Evolutionary conservation across 116 monocot species (phyloP), one percentile per base, ranked within the genome.

Genomic region (Cymodocea nodosa): DNA sequence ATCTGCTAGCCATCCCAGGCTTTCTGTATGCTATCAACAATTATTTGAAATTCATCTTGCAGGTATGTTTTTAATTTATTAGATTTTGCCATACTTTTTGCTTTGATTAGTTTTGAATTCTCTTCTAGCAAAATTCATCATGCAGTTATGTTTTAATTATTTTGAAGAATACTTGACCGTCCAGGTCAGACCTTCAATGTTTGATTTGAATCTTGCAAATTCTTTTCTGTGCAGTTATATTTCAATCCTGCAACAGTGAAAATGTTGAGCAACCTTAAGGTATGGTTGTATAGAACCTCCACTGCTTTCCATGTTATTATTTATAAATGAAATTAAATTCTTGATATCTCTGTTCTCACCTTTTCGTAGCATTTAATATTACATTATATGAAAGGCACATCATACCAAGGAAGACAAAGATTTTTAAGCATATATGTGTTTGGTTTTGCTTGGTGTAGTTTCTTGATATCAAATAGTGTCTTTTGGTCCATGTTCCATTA

Each of bases 11-110:
- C 71, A 73, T 94, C 77, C 94, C 94, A 16, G 94, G 89, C 75
- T 71, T 94, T 64, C 67, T 94, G 2, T 94, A 94, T 84, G 89
- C 94, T 20, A 94, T 94, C 75, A 94, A 94, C 77, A 94, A 94
- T 80, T 94, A 94, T 68, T 74, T 94, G 37, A 94, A 94, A 68
- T 94, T 94, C 51, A 87, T 81, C 44, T 89, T 94, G 94, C 94
- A 94, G 94, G 94, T 94, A 74, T 52, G 12, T 24, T 17, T 35
- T 5, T 62, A n/a, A n/a, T n/a, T n/a, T 30, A 17, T 62, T 9
- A 35, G n/a, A 9, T 37, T 35, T 62, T 35, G 18, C 36, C 19
- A 14, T 61, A 4, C 61, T 22, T 55, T n/a, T 20, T 25, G 1
- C 9, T 60, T 15, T 35, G 4, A 3, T 18, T 60, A 23, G 15